Evolutionary conservation across 2,329 filamentous ascomycete genomes (phyloP), one percentile per base, ranked within the genome.

Genomic region (Aspergillus arachidicola): DNA sequence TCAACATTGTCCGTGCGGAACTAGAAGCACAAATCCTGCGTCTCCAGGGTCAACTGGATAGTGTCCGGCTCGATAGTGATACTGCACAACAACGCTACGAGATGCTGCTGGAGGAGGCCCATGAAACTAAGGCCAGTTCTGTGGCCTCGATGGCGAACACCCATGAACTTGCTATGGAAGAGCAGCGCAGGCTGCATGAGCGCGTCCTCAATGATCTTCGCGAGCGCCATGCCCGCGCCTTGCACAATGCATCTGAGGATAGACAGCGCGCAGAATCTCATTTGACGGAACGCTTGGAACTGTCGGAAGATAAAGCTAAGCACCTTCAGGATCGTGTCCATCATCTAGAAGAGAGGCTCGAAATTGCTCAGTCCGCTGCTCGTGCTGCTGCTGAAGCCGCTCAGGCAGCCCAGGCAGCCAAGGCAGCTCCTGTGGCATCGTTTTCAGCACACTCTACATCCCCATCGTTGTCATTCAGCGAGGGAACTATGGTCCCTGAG

Each of bases 341-440:
- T 5, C 91, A 96, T 71, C 84, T 98, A 1, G 93, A 97, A 76
- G 94, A 97, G 76, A 94, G 93, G 77, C 86, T 99, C 19, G 90
- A 96, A 70, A 91, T 98, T 69, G 90, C 94, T 28, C 94, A 94
- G 75, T 89, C 93, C 73, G 94, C 94, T 36, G 94, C 93, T 11
- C 88, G 88, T 64, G 93, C 93, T 43, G 94, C 94, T 19, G 93
- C 87, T 19, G 86, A 90, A 76, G 93, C 92, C 38, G 91, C 90
- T 48, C 88, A 88, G 75, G 83, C 82, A 23, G 84, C 83, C 57
- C 85, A 83, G 65, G 80, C 80, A 38, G 84, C 83, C 58, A 85
- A 83, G 65, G 80, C 80, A 36, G 79, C 81, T 19, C 63, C 78
- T 46, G 69, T 73, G 11, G 57, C 66, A 21, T 70, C 77, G 30